Base-by-base conservation (phyloP, 148 eudicot species). In the Agrostemma githago region DNA sequence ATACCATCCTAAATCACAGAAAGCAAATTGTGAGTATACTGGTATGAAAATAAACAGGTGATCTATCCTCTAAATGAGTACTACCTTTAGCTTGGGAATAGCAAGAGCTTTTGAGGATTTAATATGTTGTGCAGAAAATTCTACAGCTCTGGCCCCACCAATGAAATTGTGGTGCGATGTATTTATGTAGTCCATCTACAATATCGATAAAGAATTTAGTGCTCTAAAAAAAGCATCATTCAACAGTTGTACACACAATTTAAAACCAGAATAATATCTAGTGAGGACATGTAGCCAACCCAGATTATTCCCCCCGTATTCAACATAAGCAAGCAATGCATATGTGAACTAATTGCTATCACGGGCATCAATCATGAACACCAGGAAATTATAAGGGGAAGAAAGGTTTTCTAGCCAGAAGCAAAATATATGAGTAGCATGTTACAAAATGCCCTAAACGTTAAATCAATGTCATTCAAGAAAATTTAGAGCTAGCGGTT, bases 81-180 rank as follows among this genome's bases (percentile, higher is more conserved):
- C 98, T 71, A 93, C 98, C 94, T 88, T 93, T 42, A 79, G 82
- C 81, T 86, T 89, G 20, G 85, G 74, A 66, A 84, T 70, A 44
- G 96, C 79, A 69, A 86, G 68, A 42, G 79, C 71, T 75, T 88
- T 90, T 21, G 84, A 75, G 58, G 92, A 81, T 81, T 85, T 90
- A 42, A 83, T 64, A 62, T 86, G 86, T 46, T 89, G 88, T 69
- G 85, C 76, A 68, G 96, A 96, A 68, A 83, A 43, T 81, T 90
- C 98, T 21, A 93, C 92, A 72, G 98, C 98, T 84, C 84, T 90
- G 72, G 90, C 92, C 66, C 98, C 98, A 79, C 98, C 98, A 83
- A 93, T 59, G 63, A 93, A 93, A 81, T 85, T 88, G 67, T 92
- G 88, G 74, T 93, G 96, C 62, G 98, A 93, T 66, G 98, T 90